phyloP scores from a whole-genome alignment of 768 basidiomycete genomes.

The Hemileccinum rubropunctum region DNA sequence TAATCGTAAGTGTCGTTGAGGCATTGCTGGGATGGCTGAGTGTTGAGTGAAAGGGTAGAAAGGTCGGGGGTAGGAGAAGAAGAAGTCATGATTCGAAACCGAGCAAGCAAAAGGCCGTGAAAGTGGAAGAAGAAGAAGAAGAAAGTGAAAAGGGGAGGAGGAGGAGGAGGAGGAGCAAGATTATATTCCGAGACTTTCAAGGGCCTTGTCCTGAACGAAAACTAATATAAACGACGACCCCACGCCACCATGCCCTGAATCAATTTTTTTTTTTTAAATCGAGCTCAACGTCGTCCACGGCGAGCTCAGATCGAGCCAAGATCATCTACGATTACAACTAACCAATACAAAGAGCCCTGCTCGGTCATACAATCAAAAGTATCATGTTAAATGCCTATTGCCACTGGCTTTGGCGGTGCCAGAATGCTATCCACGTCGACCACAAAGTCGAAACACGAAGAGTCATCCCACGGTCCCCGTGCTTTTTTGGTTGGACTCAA shows the following conservation, averaged over 20 bases:
- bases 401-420: constrained; percentile 45
- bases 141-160: constrained; percentile 28
- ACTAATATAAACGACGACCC: constrained; percentile 29
- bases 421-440: constrained; percentile 50
- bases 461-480: constrained; percentile 62
- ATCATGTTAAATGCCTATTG: constrained; percentile 18
- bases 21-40: constrained; percentile 65
- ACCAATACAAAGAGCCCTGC: no score
- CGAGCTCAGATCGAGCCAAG: no score
- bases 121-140: constrained; percentile 27
- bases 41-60: constrained; percentile 69
- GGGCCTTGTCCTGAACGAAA: constrained; percentile 14
- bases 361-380: not conserved
- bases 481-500: constrained; percentile 15
- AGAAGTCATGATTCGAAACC: constrained; percentile 65
- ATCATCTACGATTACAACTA: no score
- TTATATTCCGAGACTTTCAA: not conserved
- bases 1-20: constrained; percentile 86
- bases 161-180: constrained; percentile 8
- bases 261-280: constrained; percentile 9
- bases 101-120: constrained; percentile 5
- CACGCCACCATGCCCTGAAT: constrained; percentile 33
- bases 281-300: not conserved
- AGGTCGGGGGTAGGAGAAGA: constrained; percentile 78
- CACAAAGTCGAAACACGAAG: constrained; percentile 39